Conservation (phyloP, 177 flowering plant genomes). For the Vitis hybrid region DNA sequence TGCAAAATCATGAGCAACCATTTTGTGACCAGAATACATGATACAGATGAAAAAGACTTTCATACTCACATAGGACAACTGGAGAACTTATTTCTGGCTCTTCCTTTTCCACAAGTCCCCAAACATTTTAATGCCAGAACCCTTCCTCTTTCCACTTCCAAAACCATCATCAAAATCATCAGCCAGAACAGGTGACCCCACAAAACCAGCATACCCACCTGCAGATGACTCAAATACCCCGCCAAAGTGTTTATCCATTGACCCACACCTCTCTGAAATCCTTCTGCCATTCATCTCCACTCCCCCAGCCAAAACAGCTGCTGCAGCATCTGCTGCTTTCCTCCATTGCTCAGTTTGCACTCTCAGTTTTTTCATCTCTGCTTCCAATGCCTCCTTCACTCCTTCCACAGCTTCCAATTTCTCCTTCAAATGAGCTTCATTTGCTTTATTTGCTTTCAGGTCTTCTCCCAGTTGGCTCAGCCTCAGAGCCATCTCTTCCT, state of each 20-base stretch:
- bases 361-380: slow-evolving; percentile 57
- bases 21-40: too few species aligned
- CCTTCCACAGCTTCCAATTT: slow-evolving; percentile 36
- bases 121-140: slow-evolving; percentile 72
- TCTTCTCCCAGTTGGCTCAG: slow-evolving; percentile 43
- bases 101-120: slow-evolving; percentile 90
- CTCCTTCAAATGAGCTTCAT: slow-evolving; percentile 28
- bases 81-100: slow-evolving; percentile 47
- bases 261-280: slow-evolving; percentile 45
- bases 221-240: slow-evolving; percentile 31
- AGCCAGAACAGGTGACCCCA: slow-evolving; percentile 55
- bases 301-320: slow-evolving; percentile 50
- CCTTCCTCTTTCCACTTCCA: slow-evolving; percentile 59
- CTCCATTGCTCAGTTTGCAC: slow-evolving; percentile 75
- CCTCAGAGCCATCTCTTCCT: slow-evolving; percentile 44
- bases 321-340: slow-evolving; percentile 78
- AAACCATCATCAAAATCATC: slow-evolving; percentile 59
- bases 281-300: slow-evolving; percentile 44
- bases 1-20: too few species aligned
- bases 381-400: slow-evolving; percentile 44
- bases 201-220: slow-evolving; percentile 42
- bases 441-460: slow-evolving; percentile 38
- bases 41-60: too few species aligned
- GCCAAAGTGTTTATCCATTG: slow-evolving; percentile 56
- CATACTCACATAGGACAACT: background rate